Percentiles rank a stretch among this genome's conserved stretches.
Evolutionary conservation across 306 rosid species (phyloP).

Genomic region (Argentina anserina): DNA sequence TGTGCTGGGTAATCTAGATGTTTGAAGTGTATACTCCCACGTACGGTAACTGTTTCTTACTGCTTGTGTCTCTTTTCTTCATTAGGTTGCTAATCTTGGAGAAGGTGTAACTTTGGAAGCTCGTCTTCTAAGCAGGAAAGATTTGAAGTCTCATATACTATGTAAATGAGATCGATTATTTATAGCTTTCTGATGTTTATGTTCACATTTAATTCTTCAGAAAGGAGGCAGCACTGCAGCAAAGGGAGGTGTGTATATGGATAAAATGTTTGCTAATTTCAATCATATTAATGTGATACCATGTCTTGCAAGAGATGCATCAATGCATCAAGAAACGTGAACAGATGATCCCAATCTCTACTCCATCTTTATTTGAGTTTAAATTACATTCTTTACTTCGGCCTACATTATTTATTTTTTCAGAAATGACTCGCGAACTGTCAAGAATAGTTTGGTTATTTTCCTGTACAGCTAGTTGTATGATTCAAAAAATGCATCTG

Average conservation of each 20-base stretch:
- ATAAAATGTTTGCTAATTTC: neutral
- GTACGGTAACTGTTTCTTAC: neutral
- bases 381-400: neutral
- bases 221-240: slow-evolving; percentile 92
- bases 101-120: slow-evolving; percentile 89
- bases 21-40: neutral
- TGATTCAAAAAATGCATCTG: neutral
- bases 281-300: neutral
- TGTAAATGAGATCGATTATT: neutral
- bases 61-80: slow-evolving; percentile 1
- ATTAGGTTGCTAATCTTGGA: slow-evolving; percentile 71
- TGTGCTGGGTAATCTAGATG: neutral
- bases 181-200: slow-evolving; percentile 28
- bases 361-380: neutral
- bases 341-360: too few relatives aligned
- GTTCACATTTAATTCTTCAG: slow-evolving; percentile 50
- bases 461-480: neutral
- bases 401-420: neutral
- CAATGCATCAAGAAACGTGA: too few relatives aligned
- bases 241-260: slow-evolving; percentile 71
- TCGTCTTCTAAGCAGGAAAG: slow-evolving; percentile 86
- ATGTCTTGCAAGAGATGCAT: neutral
- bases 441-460: neutral
- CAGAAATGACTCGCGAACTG: neutral
- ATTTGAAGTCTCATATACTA: slow-evolving; percentile 11